Evolutionary conservation across 2,329 filamentous ascomycete species (phyloP).

Genomic region (Zymoseptoria tritici): DNA sequence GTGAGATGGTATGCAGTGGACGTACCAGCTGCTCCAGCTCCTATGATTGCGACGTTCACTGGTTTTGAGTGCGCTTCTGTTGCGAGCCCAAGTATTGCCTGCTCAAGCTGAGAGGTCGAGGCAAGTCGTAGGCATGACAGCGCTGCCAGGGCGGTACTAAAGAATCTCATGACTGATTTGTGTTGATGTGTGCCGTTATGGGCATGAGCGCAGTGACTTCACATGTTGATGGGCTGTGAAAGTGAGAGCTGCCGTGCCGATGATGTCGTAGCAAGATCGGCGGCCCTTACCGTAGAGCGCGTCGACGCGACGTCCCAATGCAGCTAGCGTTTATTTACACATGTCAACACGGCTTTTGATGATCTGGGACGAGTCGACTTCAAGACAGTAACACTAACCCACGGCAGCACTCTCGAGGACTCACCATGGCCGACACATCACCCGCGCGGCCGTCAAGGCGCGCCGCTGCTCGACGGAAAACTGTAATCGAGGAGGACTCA

Average conservation of each 20-base stretch:
- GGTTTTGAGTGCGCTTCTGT: not conserved
- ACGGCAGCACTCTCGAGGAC: not conserved
- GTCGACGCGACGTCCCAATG: not conserved
- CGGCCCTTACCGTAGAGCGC: not conserved
- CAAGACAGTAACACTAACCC: not conserved
- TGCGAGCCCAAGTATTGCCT: conserved; percentile 7
- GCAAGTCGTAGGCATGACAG: conserved; percentile 1
- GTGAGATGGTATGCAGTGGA: conserved; percentile 78
- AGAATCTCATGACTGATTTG: conserved; percentile 5
- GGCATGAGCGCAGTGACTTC: not conserved
- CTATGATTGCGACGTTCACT: conserved; percentile 18
- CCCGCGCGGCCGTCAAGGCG: conserved; percentile 52
- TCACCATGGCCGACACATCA: conserved; percentile 22
- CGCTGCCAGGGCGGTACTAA: not conserved
- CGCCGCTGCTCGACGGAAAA: conserved; percentile 58
- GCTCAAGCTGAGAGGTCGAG: conserved; percentile 2
- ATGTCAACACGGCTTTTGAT: not conserved
- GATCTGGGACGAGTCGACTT: not conserved
- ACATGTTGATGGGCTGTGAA: not conserved
- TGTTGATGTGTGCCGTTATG: conserved; percentile 1
- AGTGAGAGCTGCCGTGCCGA: not conserved
- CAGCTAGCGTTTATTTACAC: not conserved
- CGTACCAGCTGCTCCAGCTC: conserved; percentile 81
- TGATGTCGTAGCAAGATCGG: not conserved
- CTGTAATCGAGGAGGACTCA: conserved; percentile 73